Evolutionary conservation across 208 protist genomes (phyloP).

Genomic region (Acanthamoeba royreba): DNA sequence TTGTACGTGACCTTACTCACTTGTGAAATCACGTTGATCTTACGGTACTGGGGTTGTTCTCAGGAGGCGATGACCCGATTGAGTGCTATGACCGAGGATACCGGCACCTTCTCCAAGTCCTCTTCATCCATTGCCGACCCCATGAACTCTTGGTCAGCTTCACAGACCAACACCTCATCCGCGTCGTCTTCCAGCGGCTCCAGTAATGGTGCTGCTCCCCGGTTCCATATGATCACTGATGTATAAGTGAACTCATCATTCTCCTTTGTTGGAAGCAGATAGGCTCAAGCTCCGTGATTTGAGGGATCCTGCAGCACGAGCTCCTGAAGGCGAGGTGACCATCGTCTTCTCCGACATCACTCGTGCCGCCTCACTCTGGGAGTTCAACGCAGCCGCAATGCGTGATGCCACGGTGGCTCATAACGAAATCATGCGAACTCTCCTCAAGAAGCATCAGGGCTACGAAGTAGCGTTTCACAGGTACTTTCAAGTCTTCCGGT

Average conservation of each 20-base stretch:
- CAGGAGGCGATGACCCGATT: neutral
- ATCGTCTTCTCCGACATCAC: slow-evolving; percentile 28
- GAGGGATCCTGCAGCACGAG: neutral
- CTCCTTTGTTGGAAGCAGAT: neutral
- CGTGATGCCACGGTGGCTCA: neutral
- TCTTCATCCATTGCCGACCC: neutral
- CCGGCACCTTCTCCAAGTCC: neutral
- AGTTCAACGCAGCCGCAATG: slow-evolving; percentile 10
- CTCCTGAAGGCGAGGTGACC: neutral
- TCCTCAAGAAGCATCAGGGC: neutral
- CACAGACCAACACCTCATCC: neutral
- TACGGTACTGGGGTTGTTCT: neutral
- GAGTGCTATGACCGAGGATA: neutral
- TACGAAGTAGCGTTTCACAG: slow-evolving; percentile 10
- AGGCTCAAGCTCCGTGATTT: neutral
- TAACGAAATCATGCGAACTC: neutral
- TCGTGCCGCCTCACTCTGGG: neutral
- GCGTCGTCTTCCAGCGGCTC: neutral
- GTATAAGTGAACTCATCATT: too few species aligned
- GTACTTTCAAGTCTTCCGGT: too few species aligned
- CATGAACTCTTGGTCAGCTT: neutral
- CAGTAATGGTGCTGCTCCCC: neutral
- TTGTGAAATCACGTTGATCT: neutral
- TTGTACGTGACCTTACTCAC: neutral
- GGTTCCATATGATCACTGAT: too few species aligned